A percentile compares a stretch with the other conserved stretches of the same genome.
Evolutionary conservation across 441 rosid species (phyloP).

Genomic region (Adansonia grandidieri): DNA sequence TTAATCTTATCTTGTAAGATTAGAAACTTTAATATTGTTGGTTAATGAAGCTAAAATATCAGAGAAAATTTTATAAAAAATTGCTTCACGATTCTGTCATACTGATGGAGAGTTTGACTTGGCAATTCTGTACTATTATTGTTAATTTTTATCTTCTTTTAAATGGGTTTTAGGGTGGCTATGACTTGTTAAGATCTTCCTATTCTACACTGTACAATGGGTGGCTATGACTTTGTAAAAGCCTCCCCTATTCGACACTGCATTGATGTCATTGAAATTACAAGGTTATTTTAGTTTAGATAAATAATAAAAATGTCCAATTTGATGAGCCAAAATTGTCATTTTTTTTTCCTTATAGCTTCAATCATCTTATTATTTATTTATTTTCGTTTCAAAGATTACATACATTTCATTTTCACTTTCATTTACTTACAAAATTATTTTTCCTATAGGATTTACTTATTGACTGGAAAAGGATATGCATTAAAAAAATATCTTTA

Average conservation of each 20-base stretch:
- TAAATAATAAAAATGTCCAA: neutral
- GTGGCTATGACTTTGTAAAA: neutral
- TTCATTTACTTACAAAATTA: too few species aligned
- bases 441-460: too few species aligned
- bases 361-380: too few species aligned
- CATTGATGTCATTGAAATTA: neutral
- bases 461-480: too few species aligned
- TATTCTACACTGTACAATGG: neutral
- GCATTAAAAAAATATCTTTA: too few species aligned
- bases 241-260: neutral
- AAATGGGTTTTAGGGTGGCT: neutral
- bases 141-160: neutral
- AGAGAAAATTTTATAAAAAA: neutral
- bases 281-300: neutral
- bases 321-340: neutral
- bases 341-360: too few species aligned
- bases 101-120: neutral
- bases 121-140: too few species aligned
- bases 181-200: neutral
- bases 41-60: neutral
- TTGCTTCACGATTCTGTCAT: neutral
- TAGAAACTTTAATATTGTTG: neutral
- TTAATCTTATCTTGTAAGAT: neutral
- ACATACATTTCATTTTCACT: too few species aligned
- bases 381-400: too few species aligned